These are phyloP conservation scores for Cystobasidium onofrii DNA, from an alignment of 768 basidiomycete species.

Conservation along the genomic window DNA sequence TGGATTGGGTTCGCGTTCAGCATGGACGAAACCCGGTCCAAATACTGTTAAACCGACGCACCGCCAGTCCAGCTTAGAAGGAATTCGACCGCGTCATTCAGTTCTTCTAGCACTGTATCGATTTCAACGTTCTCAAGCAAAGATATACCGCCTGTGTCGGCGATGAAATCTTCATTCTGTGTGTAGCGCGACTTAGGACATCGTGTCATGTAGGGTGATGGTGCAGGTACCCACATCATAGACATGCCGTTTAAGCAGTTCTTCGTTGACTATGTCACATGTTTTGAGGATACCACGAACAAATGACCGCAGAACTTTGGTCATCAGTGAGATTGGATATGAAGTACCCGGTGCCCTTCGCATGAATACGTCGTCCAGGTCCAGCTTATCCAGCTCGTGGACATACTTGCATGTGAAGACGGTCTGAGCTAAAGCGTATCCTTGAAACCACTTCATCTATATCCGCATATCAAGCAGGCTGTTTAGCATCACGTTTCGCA, in stretches of 20 bases:
- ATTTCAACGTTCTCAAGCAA: conserved; percentile 28
- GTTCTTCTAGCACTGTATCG: conserved; percentile 17
- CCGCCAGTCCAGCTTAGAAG: conserved; percentile 15
- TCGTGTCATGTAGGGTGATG: background rate
- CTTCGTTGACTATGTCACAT: conserved; percentile 24
- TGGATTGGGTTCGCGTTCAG: no score
- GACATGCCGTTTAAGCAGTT: conserved; percentile 18
- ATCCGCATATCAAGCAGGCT: background rate
- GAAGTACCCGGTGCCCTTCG: background rate
- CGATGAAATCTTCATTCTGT: conserved; percentile 25
- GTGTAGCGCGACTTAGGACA: background rate
- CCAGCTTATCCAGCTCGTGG: background rate
- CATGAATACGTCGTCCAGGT: conserved; percentile 1
- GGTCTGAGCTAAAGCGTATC: conserved; percentile 9
- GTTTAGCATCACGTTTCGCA: background rate
- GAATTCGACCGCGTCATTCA: conserved; percentile 12
- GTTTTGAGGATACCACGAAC: conserved; percentile 21
- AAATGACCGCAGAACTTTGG: conserved; percentile 7
- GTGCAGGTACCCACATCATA: background rate
- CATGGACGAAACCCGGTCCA: no score
- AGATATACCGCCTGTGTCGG: conserved; percentile 6
- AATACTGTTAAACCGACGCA: background rate
- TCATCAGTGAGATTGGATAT: background rate
- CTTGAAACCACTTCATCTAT: conserved; percentile 11
- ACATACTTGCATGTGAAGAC: conserved; percentile 18